Percentiles rank a stretch among this genome's conserved stretches.
These are phyloP conservation scores for Elongisporangium prolatum DNA, from an alignment of 352 stramenopile genomes.

Conservation along the genomic window DNA sequence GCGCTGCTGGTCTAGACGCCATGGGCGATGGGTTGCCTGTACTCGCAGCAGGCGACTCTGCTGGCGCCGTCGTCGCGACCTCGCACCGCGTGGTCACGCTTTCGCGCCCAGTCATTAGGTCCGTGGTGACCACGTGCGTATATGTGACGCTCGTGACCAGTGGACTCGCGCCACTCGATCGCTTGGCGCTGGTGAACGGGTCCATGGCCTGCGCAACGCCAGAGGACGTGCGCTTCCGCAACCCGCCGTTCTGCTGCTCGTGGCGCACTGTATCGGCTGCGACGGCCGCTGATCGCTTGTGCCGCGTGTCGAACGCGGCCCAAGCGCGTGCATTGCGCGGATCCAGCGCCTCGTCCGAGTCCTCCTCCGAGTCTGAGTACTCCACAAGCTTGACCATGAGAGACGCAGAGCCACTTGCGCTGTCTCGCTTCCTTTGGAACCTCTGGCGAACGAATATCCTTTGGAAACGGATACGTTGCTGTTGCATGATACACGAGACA, in stretches of 20 bases:
- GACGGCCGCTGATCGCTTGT: not conserved
- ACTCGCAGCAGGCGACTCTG: not conserved
- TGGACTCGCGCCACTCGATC: not conserved
- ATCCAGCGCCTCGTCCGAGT: not conserved
- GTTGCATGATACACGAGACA: not conserved
- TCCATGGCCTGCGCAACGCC: not conserved
- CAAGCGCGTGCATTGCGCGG: not conserved
- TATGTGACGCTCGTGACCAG: not conserved
- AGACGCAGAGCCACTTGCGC: not conserved
- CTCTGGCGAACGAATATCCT: not conserved
- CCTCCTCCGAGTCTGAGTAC: not conserved
- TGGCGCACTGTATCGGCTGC: not conserved
- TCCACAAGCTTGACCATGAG: not conserved
- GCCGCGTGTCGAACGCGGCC: not conserved
- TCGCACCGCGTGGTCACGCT: not conserved
- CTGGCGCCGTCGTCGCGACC: not conserved
- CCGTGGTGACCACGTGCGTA: not conserved
- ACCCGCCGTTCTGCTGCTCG: not conserved
- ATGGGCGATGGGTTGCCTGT: not conserved
- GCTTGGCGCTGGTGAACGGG: not conserved
- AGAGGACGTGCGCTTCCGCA: not conserved
- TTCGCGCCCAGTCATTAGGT: not conserved
- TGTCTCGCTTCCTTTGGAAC: conserved; percentile 2
- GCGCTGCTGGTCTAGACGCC: not conserved
- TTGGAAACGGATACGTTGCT: not conserved